phyloP scores from a whole-genome alignment of 345 rosid species.

The Gossypium bickii region DNA sequence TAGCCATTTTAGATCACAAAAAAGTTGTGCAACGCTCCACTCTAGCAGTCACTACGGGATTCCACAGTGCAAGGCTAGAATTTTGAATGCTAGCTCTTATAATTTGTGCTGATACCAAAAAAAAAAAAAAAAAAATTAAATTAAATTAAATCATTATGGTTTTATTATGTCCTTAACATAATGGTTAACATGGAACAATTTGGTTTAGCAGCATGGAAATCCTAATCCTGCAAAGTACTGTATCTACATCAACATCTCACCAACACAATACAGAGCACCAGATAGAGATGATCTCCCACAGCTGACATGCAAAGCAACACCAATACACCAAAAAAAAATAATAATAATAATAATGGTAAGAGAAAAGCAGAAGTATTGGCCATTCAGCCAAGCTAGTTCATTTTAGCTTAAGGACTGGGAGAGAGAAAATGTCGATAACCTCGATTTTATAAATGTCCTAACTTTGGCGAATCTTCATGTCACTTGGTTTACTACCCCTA shows the following conservation, averaged over 20 bases:
- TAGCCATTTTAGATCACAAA: not conserved
- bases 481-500: slow-evolving; percentile 53
- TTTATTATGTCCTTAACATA: not conserved
- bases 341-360: not conserved
- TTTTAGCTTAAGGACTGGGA: not conserved
- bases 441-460: not conserved
- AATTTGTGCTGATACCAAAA: not conserved
- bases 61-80: not conserved
- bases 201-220: not conserved
- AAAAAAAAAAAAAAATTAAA: not conserved
- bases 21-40: no score
- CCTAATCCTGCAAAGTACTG: not conserved
- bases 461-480: slow-evolving; percentile 38
- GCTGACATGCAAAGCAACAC: slow-evolving; percentile 7
- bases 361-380: slow-evolving; percentile 7
- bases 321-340: not conserved
- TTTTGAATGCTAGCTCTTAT: no score
- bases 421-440: not conserved
- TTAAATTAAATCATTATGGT: not conserved
- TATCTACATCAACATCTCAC: slow-evolving; percentile 6
- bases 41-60: not conserved
- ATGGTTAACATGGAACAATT: slow-evolving; percentile 2
- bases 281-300: not conserved
- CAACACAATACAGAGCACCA: not conserved
- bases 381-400: not conserved